phyloP scores from a whole-genome alignment of 306 rosid species.

The Dalbergia oliveri region DNA sequence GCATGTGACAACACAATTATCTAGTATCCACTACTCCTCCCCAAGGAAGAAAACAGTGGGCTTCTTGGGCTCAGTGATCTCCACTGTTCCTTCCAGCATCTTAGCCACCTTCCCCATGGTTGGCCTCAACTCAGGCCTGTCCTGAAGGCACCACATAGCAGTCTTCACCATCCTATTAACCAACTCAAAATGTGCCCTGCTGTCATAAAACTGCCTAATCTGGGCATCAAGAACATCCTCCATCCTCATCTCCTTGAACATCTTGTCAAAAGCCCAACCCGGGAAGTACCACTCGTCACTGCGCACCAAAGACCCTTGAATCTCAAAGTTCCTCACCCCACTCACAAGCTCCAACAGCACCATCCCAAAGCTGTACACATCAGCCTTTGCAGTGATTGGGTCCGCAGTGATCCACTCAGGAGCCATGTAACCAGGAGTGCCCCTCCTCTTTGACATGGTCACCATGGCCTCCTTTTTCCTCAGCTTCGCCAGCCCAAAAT shows the following conservation, averaged over 20 bases:
- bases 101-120: slow-evolving; percentile 98
- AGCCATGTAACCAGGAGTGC: slow-evolving; percentile 96
- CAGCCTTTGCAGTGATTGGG: slow-evolving; percentile 84
- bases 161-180: slow-evolving; percentile 90
- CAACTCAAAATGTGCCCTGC: slow-evolving; percentile 63
- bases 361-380: slow-evolving; percentile 92
- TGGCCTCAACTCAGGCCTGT: slow-evolving; percentile 82
- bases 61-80: slow-evolving; percentile 74
- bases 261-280: slow-evolving; percentile 87
- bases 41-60: slow-evolving; percentile 83
- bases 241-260: slow-evolving; percentile 73
- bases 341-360: slow-evolving; percentile 83
- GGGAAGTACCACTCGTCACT: slow-evolving; percentile 93
- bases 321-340: slow-evolving; percentile 69
- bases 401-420: slow-evolving; percentile 83
- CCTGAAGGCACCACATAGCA: slow-evolving; percentile 96
- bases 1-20: neutral
- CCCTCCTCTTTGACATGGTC: slow-evolving; percentile 78
- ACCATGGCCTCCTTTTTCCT: slow-evolving; percentile 86
- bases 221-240: slow-evolving; percentile 81
- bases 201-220: slow-evolving; percentile 69
- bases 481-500: slow-evolving; percentile 82
- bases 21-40: slow-evolving; percentile 50
- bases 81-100: slow-evolving; percentile 94
- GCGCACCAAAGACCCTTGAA: slow-evolving; percentile 48